Evolutionary conservation across 129 eudicot genomes (phyloP).

Genomic region (Silybum marianum): DNA sequence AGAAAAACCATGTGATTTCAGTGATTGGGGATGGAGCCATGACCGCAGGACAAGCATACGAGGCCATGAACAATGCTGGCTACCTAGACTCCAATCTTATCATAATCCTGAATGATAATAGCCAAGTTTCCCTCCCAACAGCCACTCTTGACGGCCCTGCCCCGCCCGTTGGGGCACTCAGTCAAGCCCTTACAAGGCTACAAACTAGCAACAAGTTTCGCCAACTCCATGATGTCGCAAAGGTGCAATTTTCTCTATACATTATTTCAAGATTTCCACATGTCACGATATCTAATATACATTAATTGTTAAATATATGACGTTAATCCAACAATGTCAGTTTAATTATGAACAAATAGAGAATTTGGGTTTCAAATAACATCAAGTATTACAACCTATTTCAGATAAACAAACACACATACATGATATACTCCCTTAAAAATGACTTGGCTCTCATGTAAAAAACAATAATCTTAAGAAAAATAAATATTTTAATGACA

Average conservation of each 20-base stretch:
- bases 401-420: too few relatives aligned
- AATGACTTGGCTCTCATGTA: too few relatives aligned
- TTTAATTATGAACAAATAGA: too few relatives aligned
- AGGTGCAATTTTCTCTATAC: constrained; percentile 18
- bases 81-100: constrained; percentile 58
- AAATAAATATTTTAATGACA: neutral
- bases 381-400: too few relatives aligned
- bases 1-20: constrained; percentile 56
- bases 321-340: too few relatives aligned
- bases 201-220: constrained; percentile 51
- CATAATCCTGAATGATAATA: constrained; percentile 56
- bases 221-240: constrained; percentile 53
- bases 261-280: neutral
- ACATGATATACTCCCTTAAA: too few relatives aligned
- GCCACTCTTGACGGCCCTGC: constrained; percentile 72
- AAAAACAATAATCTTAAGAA: too few relatives aligned
- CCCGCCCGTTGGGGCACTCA: constrained; percentile 63
- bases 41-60: constrained; percentile 81
- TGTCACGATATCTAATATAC: neutral
- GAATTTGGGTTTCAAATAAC: too few relatives aligned
- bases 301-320: neutral
- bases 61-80: constrained; percentile 71
- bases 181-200: constrained; percentile 46
- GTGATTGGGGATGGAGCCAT: constrained; percentile 80
- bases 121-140: constrained; percentile 71